A percentile compares a stretch with the other conserved stretches of the same genome.
Conservation (phyloP, 148 eudicot genomes). For the Camellia lanceoleosa region DNA sequence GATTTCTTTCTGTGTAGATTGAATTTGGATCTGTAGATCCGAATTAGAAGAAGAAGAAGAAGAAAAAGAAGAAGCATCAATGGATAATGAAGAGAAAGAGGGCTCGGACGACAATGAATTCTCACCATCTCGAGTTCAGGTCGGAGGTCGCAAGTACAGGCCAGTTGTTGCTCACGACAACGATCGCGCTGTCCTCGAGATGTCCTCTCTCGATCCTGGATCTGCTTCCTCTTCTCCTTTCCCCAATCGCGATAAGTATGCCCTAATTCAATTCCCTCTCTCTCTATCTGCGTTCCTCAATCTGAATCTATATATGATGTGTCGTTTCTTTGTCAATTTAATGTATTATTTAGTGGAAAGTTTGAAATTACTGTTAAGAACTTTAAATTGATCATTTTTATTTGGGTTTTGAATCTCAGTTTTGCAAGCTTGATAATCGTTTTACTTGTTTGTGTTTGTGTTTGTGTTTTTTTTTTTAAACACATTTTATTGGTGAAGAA, state of each 20-base stretch:
- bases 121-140: neutral
- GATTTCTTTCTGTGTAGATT: no score
- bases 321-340: neutral
- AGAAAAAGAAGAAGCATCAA: slow-evolving; percentile 11
- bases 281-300: neutral
- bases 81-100: slow-evolving; percentile 38
- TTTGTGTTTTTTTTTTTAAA: neutral
- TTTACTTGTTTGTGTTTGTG: neutral
- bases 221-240: slow-evolving; percentile 25
- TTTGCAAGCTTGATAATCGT: neutral
- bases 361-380: neutral
- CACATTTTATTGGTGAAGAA: no score
- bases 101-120: slow-evolving; percentile 23
- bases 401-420: neutral
- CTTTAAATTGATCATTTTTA: no score
- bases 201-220: slow-evolving; percentile 45
- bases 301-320: neutral
- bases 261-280: neutral
- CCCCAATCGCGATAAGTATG: slow-evolving; percentile 21
- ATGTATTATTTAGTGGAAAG: neutral
- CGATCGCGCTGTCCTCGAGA: slow-evolving; percentile 48
- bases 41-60: neutral
- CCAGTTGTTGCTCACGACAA: slow-evolving; percentile 45
- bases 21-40: slow-evolving; percentile 10
- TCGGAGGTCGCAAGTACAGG: slow-evolving; percentile 32